Conservation (phyloP, 1,284 basidiomycete genomes). For the Lignosus rhinocerotis region DNA sequence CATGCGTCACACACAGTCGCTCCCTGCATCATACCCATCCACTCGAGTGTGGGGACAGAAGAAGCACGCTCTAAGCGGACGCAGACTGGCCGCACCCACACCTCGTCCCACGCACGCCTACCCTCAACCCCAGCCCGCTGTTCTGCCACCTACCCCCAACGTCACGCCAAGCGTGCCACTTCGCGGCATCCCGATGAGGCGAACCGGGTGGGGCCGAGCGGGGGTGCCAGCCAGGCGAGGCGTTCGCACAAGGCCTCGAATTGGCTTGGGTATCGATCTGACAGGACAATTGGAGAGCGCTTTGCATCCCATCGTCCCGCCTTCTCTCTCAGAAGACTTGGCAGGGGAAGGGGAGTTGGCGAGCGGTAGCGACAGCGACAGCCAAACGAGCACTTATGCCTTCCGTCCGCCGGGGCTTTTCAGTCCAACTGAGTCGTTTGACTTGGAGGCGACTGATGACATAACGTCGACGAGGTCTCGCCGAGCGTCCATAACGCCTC, state of each 20-base stretch:
- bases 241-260: background rate
- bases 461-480: background rate
- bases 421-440: background rate
- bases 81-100: background rate
- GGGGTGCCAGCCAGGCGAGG: background rate
- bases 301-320: background rate
- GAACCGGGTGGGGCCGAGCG: background rate
- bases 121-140: background rate
- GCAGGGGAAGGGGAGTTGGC: background rate
- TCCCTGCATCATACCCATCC: background rate
- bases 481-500: background rate
- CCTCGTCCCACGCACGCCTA: background rate
- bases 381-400: slow-evolving; percentile 1
- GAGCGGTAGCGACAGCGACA: background rate
- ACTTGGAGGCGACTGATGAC: background rate
- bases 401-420: slow-evolving; percentile 17
- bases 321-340: slow-evolving; percentile 10
- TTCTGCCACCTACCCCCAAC: background rate
- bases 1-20: background rate
- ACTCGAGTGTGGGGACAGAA: background rate
- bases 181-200: background rate
- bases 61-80: background rate
- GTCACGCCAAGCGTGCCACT: background rate
- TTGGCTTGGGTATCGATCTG: background rate
- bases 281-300: background rate